Evolutionary conservation across 345 rosid species (phyloP).

Genomic region (Dovyalis caffra): DNA sequence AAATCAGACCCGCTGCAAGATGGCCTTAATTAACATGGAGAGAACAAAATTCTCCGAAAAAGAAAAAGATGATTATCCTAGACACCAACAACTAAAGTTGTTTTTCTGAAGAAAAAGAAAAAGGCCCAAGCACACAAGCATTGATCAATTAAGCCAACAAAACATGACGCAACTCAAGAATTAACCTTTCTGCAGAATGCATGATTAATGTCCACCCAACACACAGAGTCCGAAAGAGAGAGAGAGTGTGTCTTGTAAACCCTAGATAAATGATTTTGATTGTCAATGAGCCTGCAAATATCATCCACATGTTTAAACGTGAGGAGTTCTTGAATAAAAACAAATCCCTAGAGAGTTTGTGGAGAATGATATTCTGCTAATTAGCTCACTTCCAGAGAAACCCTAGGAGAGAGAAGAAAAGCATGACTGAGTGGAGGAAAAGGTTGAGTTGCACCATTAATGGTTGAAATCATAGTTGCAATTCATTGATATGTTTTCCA

Average conservation of each 20-base stretch:
- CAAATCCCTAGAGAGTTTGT: background rate
- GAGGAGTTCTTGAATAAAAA: background rate
- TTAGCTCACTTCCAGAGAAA: background rate
- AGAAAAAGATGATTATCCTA: background rate
- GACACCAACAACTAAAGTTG: background rate
- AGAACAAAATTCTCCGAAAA: background rate
- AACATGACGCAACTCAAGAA: background rate
- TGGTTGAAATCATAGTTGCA: slow-evolving; percentile 8
- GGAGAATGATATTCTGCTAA: background rate
- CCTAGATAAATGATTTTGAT: too few species aligned
- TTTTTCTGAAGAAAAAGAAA: background rate
- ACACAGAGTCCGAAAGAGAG: background rate
- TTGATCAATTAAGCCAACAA: background rate
- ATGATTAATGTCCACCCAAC: background rate
- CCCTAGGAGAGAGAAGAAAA: slow-evolving; percentile 4
- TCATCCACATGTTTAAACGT: background rate
- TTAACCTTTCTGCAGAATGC: background rate
- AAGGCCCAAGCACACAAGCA: background rate
- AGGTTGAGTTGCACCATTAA: background rate
- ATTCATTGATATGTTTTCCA: background rate
- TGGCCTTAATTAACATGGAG: background rate
- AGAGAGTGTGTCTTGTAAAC: background rate
- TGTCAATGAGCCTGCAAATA: background rate
- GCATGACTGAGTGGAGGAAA: background rate
- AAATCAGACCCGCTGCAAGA: background rate